Conservation (phyloP, 768 basidiomycete genomes). For the Collybia nuda region DNA sequence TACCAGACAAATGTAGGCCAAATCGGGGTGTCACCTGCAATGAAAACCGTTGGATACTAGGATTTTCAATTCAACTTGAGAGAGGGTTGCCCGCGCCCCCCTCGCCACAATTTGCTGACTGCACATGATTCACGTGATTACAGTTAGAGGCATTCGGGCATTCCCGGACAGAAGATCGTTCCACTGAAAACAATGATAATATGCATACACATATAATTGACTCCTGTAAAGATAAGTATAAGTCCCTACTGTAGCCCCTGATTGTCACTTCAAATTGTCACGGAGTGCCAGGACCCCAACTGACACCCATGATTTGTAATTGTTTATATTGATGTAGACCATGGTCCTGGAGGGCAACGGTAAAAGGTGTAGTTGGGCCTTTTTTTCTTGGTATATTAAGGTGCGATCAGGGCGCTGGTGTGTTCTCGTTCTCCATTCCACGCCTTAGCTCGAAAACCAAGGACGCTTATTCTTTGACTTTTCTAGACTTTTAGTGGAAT, state of each 20-base stretch:
- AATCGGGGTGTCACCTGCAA: neutral
- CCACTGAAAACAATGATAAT: neutral
- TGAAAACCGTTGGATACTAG: neutral
- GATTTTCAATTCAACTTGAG: too few species aligned
- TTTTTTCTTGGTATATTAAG: too few species aligned
- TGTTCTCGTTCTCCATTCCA: too few species aligned
- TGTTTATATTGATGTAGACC: conserved; percentile 2
- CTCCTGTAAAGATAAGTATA: neutral
- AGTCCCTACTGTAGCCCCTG: neutral
- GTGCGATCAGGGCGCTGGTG: too few species aligned
- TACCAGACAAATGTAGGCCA: neutral
- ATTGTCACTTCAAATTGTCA: neutral
- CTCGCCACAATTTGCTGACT: neutral
- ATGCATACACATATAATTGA: neutral
- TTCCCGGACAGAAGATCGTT: too few species aligned
- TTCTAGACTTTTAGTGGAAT: too few species aligned
- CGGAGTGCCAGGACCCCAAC: conserved; percentile 3
- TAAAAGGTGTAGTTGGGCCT: too few species aligned
- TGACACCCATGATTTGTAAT: neutral
- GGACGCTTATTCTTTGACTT: too few species aligned
- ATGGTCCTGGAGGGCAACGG: conserved; percentile 5
- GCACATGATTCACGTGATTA: neutral
- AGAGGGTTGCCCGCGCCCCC: too few species aligned
- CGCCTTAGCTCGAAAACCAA: too few species aligned
- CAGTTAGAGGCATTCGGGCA: too few species aligned